Evolutionary conservation across 805 yeast species (phyloP).

Genomic region (Starmerella vaccinii): DNA sequence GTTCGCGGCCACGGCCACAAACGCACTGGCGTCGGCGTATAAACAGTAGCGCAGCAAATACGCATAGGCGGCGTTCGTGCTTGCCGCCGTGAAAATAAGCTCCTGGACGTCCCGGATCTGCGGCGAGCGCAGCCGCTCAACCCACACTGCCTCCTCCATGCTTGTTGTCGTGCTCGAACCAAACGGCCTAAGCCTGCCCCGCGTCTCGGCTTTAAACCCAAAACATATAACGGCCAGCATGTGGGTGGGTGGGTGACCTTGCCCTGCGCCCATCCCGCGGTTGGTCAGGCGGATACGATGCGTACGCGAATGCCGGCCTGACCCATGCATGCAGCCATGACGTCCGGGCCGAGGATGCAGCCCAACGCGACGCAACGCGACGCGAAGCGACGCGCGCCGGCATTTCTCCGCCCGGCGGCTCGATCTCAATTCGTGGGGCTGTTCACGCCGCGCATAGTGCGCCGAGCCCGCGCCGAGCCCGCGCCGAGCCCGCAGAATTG

Average conservation of each 20-base stretch:
- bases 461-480: no score
- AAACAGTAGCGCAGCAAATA: slow-evolving; percentile 14
- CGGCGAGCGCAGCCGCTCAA: slow-evolving; percentile 3
- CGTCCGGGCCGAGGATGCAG: background rate
- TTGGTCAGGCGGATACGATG: slow-evolving; percentile 4
- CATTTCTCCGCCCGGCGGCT: no score
- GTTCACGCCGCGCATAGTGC: no score
- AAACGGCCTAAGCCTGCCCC: background rate
- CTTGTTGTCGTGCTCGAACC: no score
- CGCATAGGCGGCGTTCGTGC: slow-evolving; percentile 3
- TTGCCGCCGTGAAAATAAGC: slow-evolving; percentile 6
- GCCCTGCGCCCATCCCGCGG: background rate
- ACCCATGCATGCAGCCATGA: background rate
- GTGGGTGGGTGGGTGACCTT: background rate
- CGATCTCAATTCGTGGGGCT: no score
- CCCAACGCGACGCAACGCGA: no score
- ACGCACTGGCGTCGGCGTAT: slow-evolving; percentile 7
- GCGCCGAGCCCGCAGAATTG: no score
- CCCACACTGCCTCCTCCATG: no score
- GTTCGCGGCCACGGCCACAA: slow-evolving; percentile 2
- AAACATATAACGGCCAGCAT: background rate
- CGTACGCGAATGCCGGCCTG: background rate
- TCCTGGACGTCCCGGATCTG: background rate
- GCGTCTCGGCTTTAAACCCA: background rate
- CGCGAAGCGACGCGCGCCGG: no score